phyloP scores from a whole-genome alignment of 257 asterid genomes.

The Echium plantagineum region DNA sequence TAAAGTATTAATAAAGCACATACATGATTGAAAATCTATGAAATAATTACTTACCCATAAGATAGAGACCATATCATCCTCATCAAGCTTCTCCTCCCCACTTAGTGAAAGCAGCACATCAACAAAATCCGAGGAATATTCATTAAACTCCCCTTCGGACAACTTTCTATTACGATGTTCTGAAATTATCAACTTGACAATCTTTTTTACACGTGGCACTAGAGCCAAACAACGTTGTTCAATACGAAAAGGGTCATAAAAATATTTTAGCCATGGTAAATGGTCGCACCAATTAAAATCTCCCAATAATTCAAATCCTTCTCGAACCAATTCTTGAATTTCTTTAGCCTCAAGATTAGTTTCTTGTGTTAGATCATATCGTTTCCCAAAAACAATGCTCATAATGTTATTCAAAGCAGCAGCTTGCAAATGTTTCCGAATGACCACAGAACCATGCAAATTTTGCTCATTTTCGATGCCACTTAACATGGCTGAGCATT shows the following conservation, averaged over 20 bases:
- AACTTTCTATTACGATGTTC: slow-evolving; percentile 18
- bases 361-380: slow-evolving; percentile 17
- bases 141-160: background rate
- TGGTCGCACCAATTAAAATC: slow-evolving; percentile 56
- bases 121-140: slow-evolving; percentile 39
- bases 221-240: slow-evolving; percentile 24
- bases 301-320: slow-evolving; percentile 51
- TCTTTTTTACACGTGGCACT: slow-evolving; percentile 29
- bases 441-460: slow-evolving; percentile 20
- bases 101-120: slow-evolving; percentile 55
- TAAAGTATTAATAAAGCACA: too few relatives aligned
- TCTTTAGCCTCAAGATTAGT: slow-evolving; percentile 26
- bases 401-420: slow-evolving; percentile 45
- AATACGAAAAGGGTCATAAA: slow-evolving; percentile 34
- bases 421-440: slow-evolving; percentile 34
- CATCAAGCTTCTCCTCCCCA: slow-evolving; percentile 61
- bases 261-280: slow-evolving; percentile 39
- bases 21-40: too few relatives aligned
- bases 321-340: slow-evolving; percentile 34
- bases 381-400: slow-evolving; percentile 51
- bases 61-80: slow-evolving; percentile 74
- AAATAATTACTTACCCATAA: slow-evolving; percentile 49
- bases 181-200: slow-evolving; percentile 27
- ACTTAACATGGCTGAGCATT: slow-evolving; percentile 28
- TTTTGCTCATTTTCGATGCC: slow-evolving; percentile 28